These are phyloP conservation scores for Martiniozyma asiatica DNA, from an alignment of 1,139 yeast genomes.

Conservation along the genomic window DNA sequence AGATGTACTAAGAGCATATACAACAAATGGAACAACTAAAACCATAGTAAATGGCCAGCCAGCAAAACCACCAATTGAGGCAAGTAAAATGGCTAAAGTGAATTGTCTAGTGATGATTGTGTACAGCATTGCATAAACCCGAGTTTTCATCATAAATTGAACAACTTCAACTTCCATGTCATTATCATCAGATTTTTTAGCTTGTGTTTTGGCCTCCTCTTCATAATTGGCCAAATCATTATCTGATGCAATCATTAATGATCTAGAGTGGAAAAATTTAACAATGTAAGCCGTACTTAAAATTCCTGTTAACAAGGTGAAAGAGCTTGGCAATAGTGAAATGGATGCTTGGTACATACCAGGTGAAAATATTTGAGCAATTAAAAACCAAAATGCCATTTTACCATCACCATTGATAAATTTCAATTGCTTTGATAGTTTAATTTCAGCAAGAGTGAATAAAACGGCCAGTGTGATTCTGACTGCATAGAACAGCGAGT, in stretches of 20 bases:
- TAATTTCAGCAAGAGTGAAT: conserved; percentile 43
- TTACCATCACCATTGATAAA: conserved; percentile 23
- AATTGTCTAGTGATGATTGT: conserved; percentile 18
- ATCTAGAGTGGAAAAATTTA: conserved; percentile 17
- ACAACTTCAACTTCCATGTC: conserved; percentile 11
- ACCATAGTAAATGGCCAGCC: conserved; percentile 91
- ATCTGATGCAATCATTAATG: conserved; percentile 13
- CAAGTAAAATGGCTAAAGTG: conserved; percentile 35
- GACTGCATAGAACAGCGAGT: conserved; percentile 38
- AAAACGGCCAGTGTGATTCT: conserved; percentile 42
- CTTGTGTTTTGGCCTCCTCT: no score
- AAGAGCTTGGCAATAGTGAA: conserved; percentile 74
- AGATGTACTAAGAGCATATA: conserved; percentile 20
- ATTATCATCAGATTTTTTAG: conserved; percentile 9
- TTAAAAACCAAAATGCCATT: conserved; percentile 48
- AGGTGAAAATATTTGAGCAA: conserved; percentile 36
- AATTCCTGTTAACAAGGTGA: conserved; percentile 61
- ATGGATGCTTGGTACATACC: conserved; percentile 84
- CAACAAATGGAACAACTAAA: conserved; percentile 48
- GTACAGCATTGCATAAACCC: not conserved
- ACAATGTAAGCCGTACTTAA: conserved; percentile 39
- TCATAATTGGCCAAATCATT: conserved; percentile 7
- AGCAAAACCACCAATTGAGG: conserved; percentile 55
- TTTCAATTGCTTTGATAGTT: conserved; percentile 34
- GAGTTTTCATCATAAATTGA: conserved; percentile 3